phyloP scores from a whole-genome alignment of 306 rosid genomes.

The Quercus gilva region DNA sequence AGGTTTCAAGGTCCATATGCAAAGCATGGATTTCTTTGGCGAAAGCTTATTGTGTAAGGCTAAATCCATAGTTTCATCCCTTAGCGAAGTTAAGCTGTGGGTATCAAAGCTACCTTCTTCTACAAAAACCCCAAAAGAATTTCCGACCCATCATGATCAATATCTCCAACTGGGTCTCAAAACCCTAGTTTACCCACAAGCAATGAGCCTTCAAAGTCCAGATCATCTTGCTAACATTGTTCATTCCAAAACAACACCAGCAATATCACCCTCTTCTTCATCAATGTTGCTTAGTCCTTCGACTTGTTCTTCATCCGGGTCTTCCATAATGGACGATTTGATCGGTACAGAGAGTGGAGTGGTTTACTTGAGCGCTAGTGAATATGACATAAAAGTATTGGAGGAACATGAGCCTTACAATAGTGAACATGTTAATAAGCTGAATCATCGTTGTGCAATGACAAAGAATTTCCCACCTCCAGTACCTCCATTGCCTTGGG shows the following conservation, averaged over 20 bases:
- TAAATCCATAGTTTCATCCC: conserved; percentile 27
- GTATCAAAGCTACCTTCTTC: conserved; percentile 11
- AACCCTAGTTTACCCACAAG: conserved; percentile 34
- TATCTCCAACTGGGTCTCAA: conserved; percentile 39
- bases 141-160: not conserved
- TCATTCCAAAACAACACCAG: conserved; percentile 1
- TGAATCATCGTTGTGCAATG: not conserved
- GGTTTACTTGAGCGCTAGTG: conserved; percentile 23
- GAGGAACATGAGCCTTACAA: not conserved
- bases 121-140: conserved; percentile 7
- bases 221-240: not conserved
- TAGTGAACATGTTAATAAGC: not conserved
- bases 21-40: conserved; percentile 17
- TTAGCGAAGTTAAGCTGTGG: conserved; percentile 21
- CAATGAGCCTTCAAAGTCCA: not conserved
- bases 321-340: conserved; percentile 35
- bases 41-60: conserved; percentile 16
- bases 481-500: conserved; percentile 45
- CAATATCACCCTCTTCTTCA: not conserved
- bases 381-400: conserved; percentile 1
- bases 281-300: not conserved
- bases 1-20: too few relatives aligned
- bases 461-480: conserved; percentile 50
- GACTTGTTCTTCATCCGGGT: not conserved
- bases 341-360: conserved; percentile 73